phyloP scores from a whole-genome alignment of 2,329 filamentous ascomycete genomes.

The Metarhizium sp. region DNA sequence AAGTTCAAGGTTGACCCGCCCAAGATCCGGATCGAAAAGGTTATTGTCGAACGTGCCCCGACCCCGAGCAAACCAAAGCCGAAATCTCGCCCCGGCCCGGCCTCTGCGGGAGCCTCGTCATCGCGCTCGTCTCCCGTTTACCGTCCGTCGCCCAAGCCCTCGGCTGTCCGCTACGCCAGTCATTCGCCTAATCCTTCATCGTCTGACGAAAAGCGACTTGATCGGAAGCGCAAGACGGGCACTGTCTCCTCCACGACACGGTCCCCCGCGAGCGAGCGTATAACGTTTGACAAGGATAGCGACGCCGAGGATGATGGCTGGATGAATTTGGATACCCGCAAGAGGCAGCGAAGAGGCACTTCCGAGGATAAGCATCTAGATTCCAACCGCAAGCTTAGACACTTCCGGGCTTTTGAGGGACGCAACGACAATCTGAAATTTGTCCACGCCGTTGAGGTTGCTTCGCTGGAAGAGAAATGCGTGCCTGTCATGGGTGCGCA shows the following conservation, averaged over 20 bases:
- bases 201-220: constrained; percentile 25
- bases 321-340: constrained; percentile 36
- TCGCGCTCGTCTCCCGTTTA: constrained; percentile 24
- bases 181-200: constrained; percentile 32
- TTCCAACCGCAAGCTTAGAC: constrained; percentile 35
- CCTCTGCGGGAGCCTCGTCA: constrained; percentile 11
- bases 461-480: constrained; percentile 40
- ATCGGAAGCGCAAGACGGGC: constrained; percentile 40
- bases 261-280: constrained; percentile 38
- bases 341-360: constrained; percentile 35
- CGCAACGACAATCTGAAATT: constrained; percentile 33
- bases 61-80: constrained; percentile 28
- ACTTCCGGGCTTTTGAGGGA: constrained; percentile 35
- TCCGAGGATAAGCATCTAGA: constrained; percentile 34
- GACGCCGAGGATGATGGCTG: constrained; percentile 45
- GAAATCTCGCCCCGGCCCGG: constrained; percentile 19
- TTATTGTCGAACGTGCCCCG: constrained; percentile 31
- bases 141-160: constrained; percentile 32
- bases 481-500: constrained; percentile 39
- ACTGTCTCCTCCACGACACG: constrained; percentile 14
- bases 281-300: constrained; percentile 41
- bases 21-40: constrained; percentile 43
- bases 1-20: constrained; percentile 43
- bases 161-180: constrained; percentile 27
- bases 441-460: constrained; percentile 50